Conservation (phyloP, 495 filamentous ascomycete species). For the Cercophora samala region DNA sequence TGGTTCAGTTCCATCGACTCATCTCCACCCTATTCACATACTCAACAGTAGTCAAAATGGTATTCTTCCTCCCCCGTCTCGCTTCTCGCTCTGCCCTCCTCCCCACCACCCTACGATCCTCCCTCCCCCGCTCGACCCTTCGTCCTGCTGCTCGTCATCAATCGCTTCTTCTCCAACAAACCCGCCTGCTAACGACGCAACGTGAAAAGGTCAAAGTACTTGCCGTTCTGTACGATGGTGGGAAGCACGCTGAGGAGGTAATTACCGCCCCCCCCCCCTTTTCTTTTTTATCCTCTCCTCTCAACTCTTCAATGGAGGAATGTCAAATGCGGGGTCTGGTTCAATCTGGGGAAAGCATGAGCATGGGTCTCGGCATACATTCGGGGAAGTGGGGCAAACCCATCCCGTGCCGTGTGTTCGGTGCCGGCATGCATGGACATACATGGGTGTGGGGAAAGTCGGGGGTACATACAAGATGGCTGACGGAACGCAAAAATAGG, state of each 20-base stretch:
- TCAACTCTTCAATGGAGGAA: not conserved
- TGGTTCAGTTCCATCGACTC: not conserved
- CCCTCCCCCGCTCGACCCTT: conserved; percentile 18
- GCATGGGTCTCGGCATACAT: not conserved
- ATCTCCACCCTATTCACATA: no score
- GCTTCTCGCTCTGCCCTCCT: conserved; percentile 24
- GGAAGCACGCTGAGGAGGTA: conserved; percentile 51
- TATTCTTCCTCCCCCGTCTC: conserved; percentile 39
- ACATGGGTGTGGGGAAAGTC: conserved; percentile 15
- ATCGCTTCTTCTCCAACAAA: conserved; percentile 20
- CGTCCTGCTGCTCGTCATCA: not conserved
- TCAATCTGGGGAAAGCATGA: not conserved
- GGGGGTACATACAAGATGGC: conserved; percentile 1
- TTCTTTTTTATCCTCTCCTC: not conserved
- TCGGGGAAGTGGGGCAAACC: conserved; percentile 20
- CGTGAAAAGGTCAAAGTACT: conserved; percentile 59
- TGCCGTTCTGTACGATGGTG: conserved; percentile 54
- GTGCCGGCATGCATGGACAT: not conserved
- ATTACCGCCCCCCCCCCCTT: conserved; percentile 12
- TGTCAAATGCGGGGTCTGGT: conserved; percentile 14
- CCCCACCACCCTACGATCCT: conserved; percentile 20
- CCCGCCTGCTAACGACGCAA: conserved; percentile 44
- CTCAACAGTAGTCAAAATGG: conserved; percentile 45
- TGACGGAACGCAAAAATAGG: conserved; percentile 41
- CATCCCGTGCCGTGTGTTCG: not conserved